Percentiles rank a stretch among this genome's conserved stretches.
phyloP scores from a whole-genome alignment of 1,284 basidiomycete genomes.

The Trametes sp. region DNA sequence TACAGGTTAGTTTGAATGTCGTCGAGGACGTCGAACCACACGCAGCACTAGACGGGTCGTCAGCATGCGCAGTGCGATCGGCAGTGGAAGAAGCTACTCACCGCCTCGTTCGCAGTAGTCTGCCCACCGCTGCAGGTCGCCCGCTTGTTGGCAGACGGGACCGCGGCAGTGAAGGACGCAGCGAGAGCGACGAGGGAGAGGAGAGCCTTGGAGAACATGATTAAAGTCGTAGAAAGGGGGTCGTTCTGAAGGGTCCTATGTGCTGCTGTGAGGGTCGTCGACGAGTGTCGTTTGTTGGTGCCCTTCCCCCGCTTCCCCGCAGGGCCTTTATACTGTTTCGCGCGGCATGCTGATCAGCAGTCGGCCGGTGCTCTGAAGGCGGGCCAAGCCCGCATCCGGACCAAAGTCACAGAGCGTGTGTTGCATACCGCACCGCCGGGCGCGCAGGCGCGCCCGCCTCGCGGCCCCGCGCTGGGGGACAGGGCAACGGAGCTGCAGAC shows the following conservation, averaged over 20 bases:
- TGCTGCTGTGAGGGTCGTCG: constrained; percentile 1
- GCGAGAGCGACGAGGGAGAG: constrained; percentile 19
- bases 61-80: neutral
- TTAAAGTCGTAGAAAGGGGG: neutral
- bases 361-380: constrained; percentile 5
- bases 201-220: constrained; percentile 24
- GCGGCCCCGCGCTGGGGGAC: neutral
- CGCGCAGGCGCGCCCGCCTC: constrained; percentile 2
- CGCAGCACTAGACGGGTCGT: constrained; percentile 16
- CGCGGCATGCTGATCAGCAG: constrained; percentile 11
- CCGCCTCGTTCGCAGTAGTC: constrained; percentile 43
- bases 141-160: constrained; percentile 24
- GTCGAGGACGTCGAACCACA: constrained; percentile 28
- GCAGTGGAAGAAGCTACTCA: constrained; percentile 11
- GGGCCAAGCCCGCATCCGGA: constrained; percentile 18
- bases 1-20: constrained; percentile 26
- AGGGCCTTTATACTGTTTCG: constrained; percentile 16
- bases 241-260: neutral
- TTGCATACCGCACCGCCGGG: constrained; percentile 17
- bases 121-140: constrained; percentile 34
- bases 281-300: constrained; percentile 4
- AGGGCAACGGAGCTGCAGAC: neutral
- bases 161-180: constrained; percentile 20
- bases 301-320: neutral
- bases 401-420: constrained; percentile 8